Evolutionary conservation across 2,329 filamentous ascomycete species (phyloP).

Genomic region (Pseudocercospora macadamiae): DNA sequence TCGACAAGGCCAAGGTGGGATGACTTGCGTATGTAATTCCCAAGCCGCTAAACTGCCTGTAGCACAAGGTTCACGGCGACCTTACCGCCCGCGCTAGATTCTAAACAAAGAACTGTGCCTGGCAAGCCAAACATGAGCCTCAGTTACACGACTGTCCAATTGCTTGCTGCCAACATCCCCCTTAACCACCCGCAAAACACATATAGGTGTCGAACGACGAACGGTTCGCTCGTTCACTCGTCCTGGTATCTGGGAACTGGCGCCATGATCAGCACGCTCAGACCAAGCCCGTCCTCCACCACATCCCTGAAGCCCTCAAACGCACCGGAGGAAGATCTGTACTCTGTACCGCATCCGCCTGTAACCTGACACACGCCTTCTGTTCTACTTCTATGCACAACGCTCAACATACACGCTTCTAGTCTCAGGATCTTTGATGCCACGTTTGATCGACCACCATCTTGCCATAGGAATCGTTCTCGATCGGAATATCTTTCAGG

Average conservation of each 20-base stretch:
- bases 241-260: not conserved
- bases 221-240: too few relatives aligned
- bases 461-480: not conserved
- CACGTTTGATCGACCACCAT: not conserved
- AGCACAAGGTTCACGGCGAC: too few relatives aligned
- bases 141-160: too few relatives aligned
- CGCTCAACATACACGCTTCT: not conserved
- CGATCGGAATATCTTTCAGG: not conserved
- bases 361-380: not conserved
- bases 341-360: not conserved
- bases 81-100: too few relatives aligned
- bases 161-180: not conserved
- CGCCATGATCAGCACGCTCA: not conserved
- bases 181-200: too few relatives aligned
- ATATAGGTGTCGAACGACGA: too few relatives aligned
- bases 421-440: not conserved
- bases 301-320: not conserved
- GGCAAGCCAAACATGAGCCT: too few relatives aligned
- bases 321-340: not conserved
- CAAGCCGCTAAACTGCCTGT: too few relatives aligned
- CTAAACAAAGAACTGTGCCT: too few relatives aligned
- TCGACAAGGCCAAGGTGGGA: not conserved
- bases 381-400: not conserved
- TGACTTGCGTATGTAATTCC: not conserved
- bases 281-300: not conserved